Conservation (phyloP, 1,139 yeast species). For the Suhomyces maxii region DNA sequence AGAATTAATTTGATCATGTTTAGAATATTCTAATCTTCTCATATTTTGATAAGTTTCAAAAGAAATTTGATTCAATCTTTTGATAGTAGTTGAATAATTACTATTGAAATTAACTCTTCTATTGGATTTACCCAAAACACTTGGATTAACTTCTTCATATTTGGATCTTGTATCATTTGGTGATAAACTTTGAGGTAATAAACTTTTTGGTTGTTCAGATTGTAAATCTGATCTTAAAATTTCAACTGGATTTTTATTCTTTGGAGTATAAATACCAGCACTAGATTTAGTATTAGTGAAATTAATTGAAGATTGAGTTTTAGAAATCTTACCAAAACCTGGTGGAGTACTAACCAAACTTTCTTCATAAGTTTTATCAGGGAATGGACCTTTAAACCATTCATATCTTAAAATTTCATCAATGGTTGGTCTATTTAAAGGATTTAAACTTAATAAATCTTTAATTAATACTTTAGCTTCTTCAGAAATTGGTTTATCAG, state of each 20-base stretch:
- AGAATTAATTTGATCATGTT: constrained; percentile 34
- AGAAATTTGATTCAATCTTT: constrained; percentile 39
- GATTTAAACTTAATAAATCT: constrained; percentile 75
- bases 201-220: constrained; percentile 65
- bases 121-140: constrained; percentile 36
- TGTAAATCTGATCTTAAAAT: constrained; percentile 69
- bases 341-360: constrained; percentile 63
- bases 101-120: constrained; percentile 46
- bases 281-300: constrained; percentile 64
- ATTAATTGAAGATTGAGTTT: constrained; percentile 66
- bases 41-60: constrained; percentile 45
- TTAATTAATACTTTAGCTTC: constrained; percentile 73
- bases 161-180: constrained; percentile 90
- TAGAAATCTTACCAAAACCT: constrained; percentile 52
- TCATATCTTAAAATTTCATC: constrained; percentile 77
- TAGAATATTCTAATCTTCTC: constrained; percentile 39
- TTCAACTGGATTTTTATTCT: constrained; percentile 62
- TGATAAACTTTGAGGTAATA: constrained; percentile 85
- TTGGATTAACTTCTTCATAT: constrained; percentile 69
- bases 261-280: constrained; percentile 63
- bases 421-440: constrained; percentile 76
- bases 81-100: constrained; percentile 40
- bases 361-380: constrained; percentile 63
- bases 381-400: constrained; percentile 87
- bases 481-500: constrained; percentile 63